Percentiles rank a stretch among this genome's conserved stretches.
Conservation (phyloP, 148 eudicot genomes). For the Hydrangea macrophylla region DNA sequence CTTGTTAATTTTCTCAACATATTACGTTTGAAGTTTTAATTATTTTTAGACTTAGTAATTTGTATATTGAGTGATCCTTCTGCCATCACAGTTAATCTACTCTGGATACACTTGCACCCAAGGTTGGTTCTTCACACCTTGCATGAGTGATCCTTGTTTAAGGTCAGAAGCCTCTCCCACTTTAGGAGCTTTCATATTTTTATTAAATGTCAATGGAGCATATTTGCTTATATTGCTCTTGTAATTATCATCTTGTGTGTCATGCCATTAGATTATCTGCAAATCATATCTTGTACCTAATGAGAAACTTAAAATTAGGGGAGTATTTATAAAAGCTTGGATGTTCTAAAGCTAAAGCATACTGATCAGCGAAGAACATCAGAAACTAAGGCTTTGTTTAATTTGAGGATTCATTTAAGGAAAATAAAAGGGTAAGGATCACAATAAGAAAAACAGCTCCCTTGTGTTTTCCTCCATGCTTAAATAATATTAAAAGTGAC, state of each 20-base stretch:
- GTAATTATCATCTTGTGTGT: background rate
- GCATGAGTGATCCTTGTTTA: conserved; percentile 72
- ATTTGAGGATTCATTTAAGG: too few species aligned
- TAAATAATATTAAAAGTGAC: too few species aligned
- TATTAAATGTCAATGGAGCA: background rate
- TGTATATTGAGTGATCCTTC: conserved; percentile 3
- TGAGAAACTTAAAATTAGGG: background rate
- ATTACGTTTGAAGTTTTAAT: background rate
- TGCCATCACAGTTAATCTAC: conserved; percentile 58
- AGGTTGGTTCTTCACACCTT: conserved; percentile 94
- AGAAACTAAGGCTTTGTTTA: too few species aligned
- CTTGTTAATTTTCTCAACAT: background rate
- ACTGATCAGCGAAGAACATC: too few species aligned
- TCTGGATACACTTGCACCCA: conserved; percentile 88
- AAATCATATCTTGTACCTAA: background rate
- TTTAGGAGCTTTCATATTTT: background rate
- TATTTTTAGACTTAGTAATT: background rate
- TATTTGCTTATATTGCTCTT: background rate
- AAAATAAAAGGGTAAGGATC: too few species aligned
- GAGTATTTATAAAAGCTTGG: background rate
- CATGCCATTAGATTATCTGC: background rate
- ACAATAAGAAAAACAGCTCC: too few species aligned
- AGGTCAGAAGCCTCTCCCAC: conserved; percentile 38
- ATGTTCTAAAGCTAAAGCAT: background rate
- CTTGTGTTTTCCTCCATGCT: too few species aligned